phyloP scores from a whole-genome alignment of 2,329 filamentous ascomycete genomes.

The Thielaviopsis musarum region DNA sequence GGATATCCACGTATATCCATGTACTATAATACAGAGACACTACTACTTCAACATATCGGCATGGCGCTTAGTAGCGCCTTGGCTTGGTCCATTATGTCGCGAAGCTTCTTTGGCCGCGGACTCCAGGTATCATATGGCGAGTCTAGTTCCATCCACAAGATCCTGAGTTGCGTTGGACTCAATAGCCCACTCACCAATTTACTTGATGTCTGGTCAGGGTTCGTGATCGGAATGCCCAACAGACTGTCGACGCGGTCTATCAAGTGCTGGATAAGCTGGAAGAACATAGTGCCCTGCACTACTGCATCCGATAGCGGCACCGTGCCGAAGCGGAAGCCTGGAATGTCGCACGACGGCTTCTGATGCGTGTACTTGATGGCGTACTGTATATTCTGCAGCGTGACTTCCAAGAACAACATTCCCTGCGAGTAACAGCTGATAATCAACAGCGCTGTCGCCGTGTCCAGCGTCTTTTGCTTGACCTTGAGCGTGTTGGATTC shows the following conservation, averaged over 20 bases:
- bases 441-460: conserved; percentile 17
- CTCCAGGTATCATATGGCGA: conserved; percentile 5
- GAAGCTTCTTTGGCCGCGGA: conserved; percentile 2
- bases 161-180: conserved; percentile 1
- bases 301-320: conserved; percentile 16
- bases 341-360: conserved; percentile 12
- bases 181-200: neutral
- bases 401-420: conserved; percentile 16
- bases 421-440: conserved; percentile 19
- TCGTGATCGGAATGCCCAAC: conserved; percentile 15
- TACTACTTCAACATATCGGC: neutral
- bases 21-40: neutral
- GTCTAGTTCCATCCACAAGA: conserved; percentile 6
- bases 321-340: conserved; percentile 15
- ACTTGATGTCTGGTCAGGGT: neutral
- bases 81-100: neutral
- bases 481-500: too few relatives aligned
- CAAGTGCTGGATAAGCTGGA: conserved; percentile 16
- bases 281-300: conserved; percentile 18
- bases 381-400: conserved; percentile 14
- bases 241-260: conserved; percentile 17
- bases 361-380: conserved; percentile 12
- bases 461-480: conserved; percentile 13
- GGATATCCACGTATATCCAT: too few relatives aligned
- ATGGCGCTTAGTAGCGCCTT: neutral